Conservation (phyloP, 352 stramenopile genomes). For the Pythium chondricola region DNA sequence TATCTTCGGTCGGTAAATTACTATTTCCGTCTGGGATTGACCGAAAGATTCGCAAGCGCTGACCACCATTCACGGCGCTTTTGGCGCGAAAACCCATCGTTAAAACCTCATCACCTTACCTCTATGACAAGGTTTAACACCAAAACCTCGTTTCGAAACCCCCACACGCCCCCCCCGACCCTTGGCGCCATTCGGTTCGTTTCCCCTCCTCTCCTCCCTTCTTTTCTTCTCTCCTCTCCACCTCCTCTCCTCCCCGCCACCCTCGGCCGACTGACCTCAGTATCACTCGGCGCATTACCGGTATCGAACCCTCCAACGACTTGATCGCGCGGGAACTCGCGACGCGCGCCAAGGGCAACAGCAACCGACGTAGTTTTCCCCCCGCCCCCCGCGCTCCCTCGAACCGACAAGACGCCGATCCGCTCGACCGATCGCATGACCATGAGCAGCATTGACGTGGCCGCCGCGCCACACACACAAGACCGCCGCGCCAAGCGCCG, state of each 20-base stretch:
- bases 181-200: slow-evolving; percentile 1
- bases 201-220: slow-evolving; percentile 11
- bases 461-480: neutral
- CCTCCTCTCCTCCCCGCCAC: slow-evolving; percentile 1
- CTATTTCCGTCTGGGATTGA: slow-evolving; percentile 9
- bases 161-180: slow-evolving; percentile 1
- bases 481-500: neutral
- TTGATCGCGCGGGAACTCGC: slow-evolving; percentile 4
- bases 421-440: neutral
- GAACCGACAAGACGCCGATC: neutral
- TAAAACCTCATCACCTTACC: slow-evolving; percentile 7
- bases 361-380: neutral
- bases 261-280: slow-evolving; percentile 7
- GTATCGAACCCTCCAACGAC: neutral
- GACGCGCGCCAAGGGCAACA: neutral
- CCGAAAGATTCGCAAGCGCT: slow-evolving; percentile 12
- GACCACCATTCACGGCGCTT: slow-evolving; percentile 17
- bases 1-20: slow-evolving; percentile 6
- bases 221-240: slow-evolving; percentile 1
- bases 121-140: neutral
- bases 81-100: slow-evolving; percentile 17
- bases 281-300: neutral
- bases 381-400: slow-evolving; percentile 1
- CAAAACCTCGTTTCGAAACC: slow-evolving; percentile 13
- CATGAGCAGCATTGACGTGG: slow-evolving; percentile 19